Base-by-base conservation (phyloP, 2,329 filamentous ascomycete genomes). In the Colletotrichum limetticola region DNA sequence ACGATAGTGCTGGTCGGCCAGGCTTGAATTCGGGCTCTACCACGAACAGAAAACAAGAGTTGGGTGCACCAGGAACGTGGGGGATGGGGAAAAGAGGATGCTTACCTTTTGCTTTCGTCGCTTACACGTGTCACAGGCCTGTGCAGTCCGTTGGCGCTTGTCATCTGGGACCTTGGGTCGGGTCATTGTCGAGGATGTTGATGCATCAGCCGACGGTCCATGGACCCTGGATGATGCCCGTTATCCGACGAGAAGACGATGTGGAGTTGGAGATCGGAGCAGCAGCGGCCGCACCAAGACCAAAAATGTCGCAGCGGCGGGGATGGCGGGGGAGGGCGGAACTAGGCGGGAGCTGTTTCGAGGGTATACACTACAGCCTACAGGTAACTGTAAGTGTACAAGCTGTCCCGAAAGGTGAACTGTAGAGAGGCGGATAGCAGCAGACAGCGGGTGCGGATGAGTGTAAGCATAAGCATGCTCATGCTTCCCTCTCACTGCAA, bases 81-180 rank as follows among this genome's bases (percentile, higher is more conserved):
- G 62, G 59, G 28, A 24, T 46, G 42, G 49, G 49, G 22, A 57
- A 60, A 56, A 55, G n/a, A 32, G 49, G 26, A 35, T 42, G 77
- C 87, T 85, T 78, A 91, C 91, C 85, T 92, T 93, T 82, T 92
- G 91, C 80, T 93, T 93, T 74, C 91, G 87, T 72, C 87, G 86
- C 81, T 91, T 92, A 83, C 91, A 93, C 74, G 85, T 88, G 75
- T 91, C 88, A 79, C 91, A 93, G 53, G 91, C 91, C 76, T 90
- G 88, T 30, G 89, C 88, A 64, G 88, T 92, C 76, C 91, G 88
- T 81, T 90, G 88, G 75, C 91, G 86, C 80, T 91, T 89, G 75
- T 91, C 89, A 76, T 86, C 85, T 37, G 87, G 84, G 72, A 91
- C 87, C 79, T 86, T 89, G 63, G 85, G 85, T 76, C 88, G 85